A percentile compares a stretch with the other conserved stretches of the same genome.
Evolutionary conservation across 768 basidiomycete genomes (phyloP).

Genomic region (Phlebiopsis flavidoalba): DNA sequence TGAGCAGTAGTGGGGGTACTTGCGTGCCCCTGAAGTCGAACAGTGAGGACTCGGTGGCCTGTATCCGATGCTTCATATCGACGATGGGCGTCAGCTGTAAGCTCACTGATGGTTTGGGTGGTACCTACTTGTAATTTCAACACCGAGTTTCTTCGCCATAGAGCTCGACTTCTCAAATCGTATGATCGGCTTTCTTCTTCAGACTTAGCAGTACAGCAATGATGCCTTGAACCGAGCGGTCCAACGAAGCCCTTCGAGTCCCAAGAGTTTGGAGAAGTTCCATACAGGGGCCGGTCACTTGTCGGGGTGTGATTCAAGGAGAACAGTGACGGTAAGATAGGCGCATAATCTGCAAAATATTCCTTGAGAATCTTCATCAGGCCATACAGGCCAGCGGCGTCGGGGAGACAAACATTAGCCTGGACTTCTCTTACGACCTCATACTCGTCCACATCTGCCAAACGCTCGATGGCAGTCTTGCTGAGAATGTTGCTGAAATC

Average conservation of each 20-base stretch:
- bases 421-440: conserved; percentile 97
- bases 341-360: conserved; percentile 95
- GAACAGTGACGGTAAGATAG: conserved; percentile 81
- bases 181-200: conserved; percentile 93
- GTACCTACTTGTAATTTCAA: conserved; percentile 71
- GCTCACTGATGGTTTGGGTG: neutral
- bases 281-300: conserved; percentile 60
- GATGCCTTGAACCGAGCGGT: conserved; percentile 76
- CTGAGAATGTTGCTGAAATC: conserved; percentile 95
- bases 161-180: conserved; percentile 91
- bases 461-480: conserved; percentile 85
- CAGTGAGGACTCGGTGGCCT: conserved; percentile 68
- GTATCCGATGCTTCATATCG: conserved; percentile 61
- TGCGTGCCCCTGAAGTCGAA: conserved; percentile 93
- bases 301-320: conserved; percentile 77
- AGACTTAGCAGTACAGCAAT: conserved; percentile 85
- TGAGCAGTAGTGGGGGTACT: conserved; percentile 82
- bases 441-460: conserved; percentile 92
- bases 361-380: conserved; percentile 51
- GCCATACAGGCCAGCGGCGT: neutral
- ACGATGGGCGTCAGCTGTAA: neutral
- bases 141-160: conserved; percentile 87
- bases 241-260: conserved; percentile 66
- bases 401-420: conserved; percentile 40
- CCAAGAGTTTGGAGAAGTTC: conserved; percentile 69